phyloP scores from a whole-genome alignment of 345 rosid genomes.

The Dipteronia sinensis region DNA sequence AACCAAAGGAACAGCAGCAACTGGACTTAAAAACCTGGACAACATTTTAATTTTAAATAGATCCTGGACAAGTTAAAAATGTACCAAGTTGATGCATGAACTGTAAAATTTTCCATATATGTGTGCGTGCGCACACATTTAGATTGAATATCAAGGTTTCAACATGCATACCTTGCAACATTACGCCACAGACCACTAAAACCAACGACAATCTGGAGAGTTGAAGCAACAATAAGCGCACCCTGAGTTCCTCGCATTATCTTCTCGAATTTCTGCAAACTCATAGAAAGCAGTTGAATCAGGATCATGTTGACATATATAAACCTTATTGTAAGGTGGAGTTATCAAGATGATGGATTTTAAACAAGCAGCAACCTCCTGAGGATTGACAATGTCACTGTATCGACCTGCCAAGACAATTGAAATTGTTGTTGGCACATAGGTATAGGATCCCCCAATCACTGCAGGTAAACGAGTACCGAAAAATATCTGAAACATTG shows the following conservation, averaged over 20 bases:
- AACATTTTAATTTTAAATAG: conserved; percentile 10
- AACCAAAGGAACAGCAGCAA: conserved; percentile 86
- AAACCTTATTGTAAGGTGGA: background rate
- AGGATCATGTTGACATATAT: background rate
- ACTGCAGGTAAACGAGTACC: conserved; percentile 96
- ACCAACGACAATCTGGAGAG: conserved; percentile 86
- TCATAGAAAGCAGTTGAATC: conserved; percentile 13
- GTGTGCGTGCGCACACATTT: background rate
- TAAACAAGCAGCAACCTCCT: conserved; percentile 54
- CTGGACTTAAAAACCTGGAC: conserved; percentile 81
- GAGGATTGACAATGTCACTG: conserved; percentile 74
- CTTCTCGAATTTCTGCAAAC: conserved; percentile 74
- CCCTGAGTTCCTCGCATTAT: conserved; percentile 95
- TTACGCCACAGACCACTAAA: conserved; percentile 99
- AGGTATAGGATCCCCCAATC: conserved; percentile 80
- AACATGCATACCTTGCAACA: conserved; percentile 68
- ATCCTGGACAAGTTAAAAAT: conserved; percentile 44
- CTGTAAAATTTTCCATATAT: too few relatives aligned
- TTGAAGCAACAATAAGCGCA: conserved; percentile 90
- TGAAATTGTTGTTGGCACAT: conserved; percentile 80
- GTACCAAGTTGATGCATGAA: background rate
- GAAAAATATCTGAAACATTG: conserved; percentile 69
- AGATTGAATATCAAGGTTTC: conserved; percentile 9
- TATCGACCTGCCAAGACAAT: conserved; percentile 87
- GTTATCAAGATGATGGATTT: conserved; percentile 3